Percentiles rank a stretch among this genome's conserved stretches.
Conservation (phyloP, 2,329 filamentous ascomycete genomes). For the Colletotrichum karsti region DNA sequence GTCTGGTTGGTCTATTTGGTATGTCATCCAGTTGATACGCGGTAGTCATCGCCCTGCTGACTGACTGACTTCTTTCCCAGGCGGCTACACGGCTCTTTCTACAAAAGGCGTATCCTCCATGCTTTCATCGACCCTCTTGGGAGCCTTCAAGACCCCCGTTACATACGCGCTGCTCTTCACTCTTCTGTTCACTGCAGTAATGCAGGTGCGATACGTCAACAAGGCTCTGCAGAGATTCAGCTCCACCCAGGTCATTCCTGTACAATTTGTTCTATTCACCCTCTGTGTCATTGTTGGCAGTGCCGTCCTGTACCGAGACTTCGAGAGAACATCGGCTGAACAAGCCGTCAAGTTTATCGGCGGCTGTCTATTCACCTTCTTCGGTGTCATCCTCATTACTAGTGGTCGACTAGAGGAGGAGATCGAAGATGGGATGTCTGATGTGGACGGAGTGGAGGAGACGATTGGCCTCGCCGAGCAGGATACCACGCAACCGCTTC, state of each 20-base stretch:
- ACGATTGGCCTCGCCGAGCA: conserved; percentile 69
- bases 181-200: conserved; percentile 83
- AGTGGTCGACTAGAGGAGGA: conserved; percentile 74
- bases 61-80: conserved; percentile 49
- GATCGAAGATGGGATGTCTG: conserved; percentile 65
- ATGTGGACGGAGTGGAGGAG: conserved; percentile 69
- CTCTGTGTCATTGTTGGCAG: conserved; percentile 95
- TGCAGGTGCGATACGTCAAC: conserved; percentile 98
- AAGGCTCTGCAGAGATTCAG: conserved; percentile 88
- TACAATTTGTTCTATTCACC: conserved; percentile 97
- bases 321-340: conserved; percentile 79
- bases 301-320: conserved; percentile 92
- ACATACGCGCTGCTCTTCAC: conserved; percentile 87
- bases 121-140: conserved; percentile 88
- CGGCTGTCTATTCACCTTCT: conserved; percentile 91
- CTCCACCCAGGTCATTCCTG: conserved; percentile 96
- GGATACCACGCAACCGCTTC: conserved; percentile 50
- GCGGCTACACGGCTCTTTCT: conserved; percentile 94
- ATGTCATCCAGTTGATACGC: conserved; percentile 38
- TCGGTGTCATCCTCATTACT: conserved; percentile 97
- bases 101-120: conserved; percentile 97
- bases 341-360: conserved; percentile 87
- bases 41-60: background rate
- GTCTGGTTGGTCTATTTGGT: conserved; percentile 94
- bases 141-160: conserved; percentile 89